phyloP scores from a whole-genome alignment of 2,329 filamentous ascomycete species.

The Leptographium galeiforme region DNA sequence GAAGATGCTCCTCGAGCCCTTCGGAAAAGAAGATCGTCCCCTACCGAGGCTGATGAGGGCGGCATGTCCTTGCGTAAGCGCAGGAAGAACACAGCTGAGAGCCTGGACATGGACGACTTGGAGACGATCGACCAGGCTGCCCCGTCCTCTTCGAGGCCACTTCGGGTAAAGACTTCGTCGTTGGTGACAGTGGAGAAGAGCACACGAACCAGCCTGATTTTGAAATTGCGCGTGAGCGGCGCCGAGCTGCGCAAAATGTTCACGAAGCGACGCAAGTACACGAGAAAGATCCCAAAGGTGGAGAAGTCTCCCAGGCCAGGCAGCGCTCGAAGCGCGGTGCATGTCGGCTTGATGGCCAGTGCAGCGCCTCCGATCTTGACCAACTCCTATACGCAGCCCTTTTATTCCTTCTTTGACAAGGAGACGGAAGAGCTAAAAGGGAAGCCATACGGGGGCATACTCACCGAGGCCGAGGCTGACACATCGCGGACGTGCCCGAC shows the following conservation, averaged over 20 bases:
- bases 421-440: constrained; percentile 80
- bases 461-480: constrained; percentile 79
- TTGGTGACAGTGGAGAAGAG: constrained; percentile 28
- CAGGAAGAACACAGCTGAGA: constrained; percentile 33
- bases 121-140: constrained; percentile 19
- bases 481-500: constrained; percentile 78
- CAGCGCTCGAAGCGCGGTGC: constrained; percentile 11
- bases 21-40: constrained; percentile 74
- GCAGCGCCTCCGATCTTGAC: constrained; percentile 3
- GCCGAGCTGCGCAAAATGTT: constrained; percentile 47
- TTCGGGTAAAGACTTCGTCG: constrained; percentile 36
- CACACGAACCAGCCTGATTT: constrained; percentile 30
- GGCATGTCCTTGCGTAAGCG: constrained; percentile 39
- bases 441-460: constrained; percentile 89
- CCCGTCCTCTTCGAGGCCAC: constrained; percentile 40
- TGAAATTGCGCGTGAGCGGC: constrained; percentile 46
- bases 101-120: constrained; percentile 20
- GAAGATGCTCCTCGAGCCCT: constrained; percentile 62
- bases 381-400: constrained; percentile 53
- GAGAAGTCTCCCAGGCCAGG: constrained; percentile 13
- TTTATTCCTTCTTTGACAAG: constrained; percentile 79
- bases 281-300: constrained; percentile 32
- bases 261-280: constrained; percentile 39
- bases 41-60: constrained; percentile 47
- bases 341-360: constrained; percentile 14